Evolutionary conservation across 1,284 basidiomycete genomes (phyloP), one percentile per base, ranked within the genome.

Genomic region (Tilletiaria anomala): DNA sequence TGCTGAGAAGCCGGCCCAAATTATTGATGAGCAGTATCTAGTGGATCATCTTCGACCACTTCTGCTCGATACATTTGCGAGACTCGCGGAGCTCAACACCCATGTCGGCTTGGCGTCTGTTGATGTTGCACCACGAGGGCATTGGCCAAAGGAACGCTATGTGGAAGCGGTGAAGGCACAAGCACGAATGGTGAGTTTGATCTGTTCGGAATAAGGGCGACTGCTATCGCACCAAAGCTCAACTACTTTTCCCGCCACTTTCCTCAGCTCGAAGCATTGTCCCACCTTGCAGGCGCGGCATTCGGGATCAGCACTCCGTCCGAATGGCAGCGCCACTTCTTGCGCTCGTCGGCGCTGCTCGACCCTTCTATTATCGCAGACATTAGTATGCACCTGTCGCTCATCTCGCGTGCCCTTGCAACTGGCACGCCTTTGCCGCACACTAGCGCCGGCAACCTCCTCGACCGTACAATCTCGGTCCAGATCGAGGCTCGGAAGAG

Each of bases 111-210:
- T 57, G 71, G 75, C 26, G 70, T 58, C 44, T 29, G 40, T 54
- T 32, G 54, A 57, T 33, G 44, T 54, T 15, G 50, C 48, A 49
- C 63, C 74, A 14, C 66, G 73, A 12, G 75, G 75, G 5, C 63
- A 58, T 31, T 76, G 74, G 74, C 70, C 73, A 6, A 54, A 53
- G 12, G 67, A 71, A 29, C 71, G 74, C 39, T 76, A 76, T 47
- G 58, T 58, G 32, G 58, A 55, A 29, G 47, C 76, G 10, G 47
- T 70, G 8, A 67, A 54, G 1, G 39, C 52, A 4, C 33, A 42
- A 15, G 40, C 45, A n/a, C 41, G 49, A 6, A 47, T 51, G 5
- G 33, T 41, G 15, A 37, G 36, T 23, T 18, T 15, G 16, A 8
- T 6, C 6, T 14, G n/a, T 14, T 35, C 32, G 18, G 8, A 15